Base-by-base conservation (phyloP, 805 yeast genomes). In the Geotrichum ghanense region DNA sequence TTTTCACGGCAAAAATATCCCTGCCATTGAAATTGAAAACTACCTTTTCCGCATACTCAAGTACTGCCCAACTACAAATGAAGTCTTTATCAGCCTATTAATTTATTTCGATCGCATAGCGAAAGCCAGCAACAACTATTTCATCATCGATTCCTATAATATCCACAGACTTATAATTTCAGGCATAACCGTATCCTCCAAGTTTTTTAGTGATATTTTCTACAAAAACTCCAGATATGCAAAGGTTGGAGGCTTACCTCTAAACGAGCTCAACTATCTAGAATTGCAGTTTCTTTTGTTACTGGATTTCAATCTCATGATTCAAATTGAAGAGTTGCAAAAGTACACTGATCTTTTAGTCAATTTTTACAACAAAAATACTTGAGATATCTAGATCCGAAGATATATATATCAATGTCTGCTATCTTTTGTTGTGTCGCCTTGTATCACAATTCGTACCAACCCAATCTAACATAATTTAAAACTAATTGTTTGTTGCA, bases 41-140 rank as follows among this genome's bases (percentile, higher is more conserved):
- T 92, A 92, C 61, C 72, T 92, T 50, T 76, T 86, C 40, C 78
- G 98, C 59, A 90, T 92, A 23, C 76, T 90, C 61, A 90, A 90
- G 65, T 92, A 92, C 66, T 92, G 99, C 63, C 97, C 99, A 0
- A 92, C 92, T n/a, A 89, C 98, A 2, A 90, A 90, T 64, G 97
- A 92, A 62, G 97, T 92, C 26, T 92, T 89, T 63, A 68, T 92
- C 43, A 81, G 95, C 34, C 67, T 92, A 27, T 71, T 92, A 56
- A 97, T 92, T 24, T 92, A 92, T 63, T 88, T 92, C 67, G 99
- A 92, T 65, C 70, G 97, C 51, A 87, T 90, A 41, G 92, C 95
- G 17, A 85, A 85, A 58, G 74, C 85, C 51, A 87, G 92, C 40
- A 83, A 84, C 52, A 46, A 56, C 16, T 65, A 86, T 50, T 89